A percentile compares a stretch with the other conserved stretches of the same genome.
phyloP scores from a whole-genome alignment of 805 yeast genomes.

The Cyberlindnera mycetangii region DNA sequence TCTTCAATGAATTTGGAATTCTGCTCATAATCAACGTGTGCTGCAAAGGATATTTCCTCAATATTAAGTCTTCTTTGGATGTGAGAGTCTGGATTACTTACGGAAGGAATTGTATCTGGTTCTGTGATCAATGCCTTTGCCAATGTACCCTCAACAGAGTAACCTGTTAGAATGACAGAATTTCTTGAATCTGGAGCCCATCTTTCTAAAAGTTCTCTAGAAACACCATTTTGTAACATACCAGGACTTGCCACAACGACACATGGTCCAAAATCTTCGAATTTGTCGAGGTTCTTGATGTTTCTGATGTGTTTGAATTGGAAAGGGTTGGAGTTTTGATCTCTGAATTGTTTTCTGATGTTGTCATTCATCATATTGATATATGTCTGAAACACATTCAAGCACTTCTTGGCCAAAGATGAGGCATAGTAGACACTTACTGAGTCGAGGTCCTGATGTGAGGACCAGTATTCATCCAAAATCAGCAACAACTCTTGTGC shows the following conservation, averaged over 20 bases:
- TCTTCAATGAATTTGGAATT: slow-evolving; percentile 87
- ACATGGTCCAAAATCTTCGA: slow-evolving; percentile 93
- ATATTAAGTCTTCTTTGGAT: slow-evolving; percentile 85
- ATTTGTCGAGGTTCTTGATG: slow-evolving; percentile 72
- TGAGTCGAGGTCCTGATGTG: slow-evolving; percentile 75
- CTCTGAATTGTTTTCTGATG: slow-evolving; percentile 71
- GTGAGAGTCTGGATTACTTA: slow-evolving; percentile 72
- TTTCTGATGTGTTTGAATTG: slow-evolving; percentile 82
- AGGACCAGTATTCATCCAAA: slow-evolving; percentile 92
- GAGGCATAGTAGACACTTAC: slow-evolving; percentile 90
- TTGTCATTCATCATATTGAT: slow-evolving; percentile 96
- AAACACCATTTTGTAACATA: slow-evolving; percentile 95
- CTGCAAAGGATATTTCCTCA: slow-evolving; percentile 98
- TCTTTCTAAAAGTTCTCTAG: slow-evolving; percentile 84
- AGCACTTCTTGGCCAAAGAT: slow-evolving; percentile 88
- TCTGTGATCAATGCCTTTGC: slow-evolving; percentile 87
- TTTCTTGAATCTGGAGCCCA: slow-evolving; percentile 98
- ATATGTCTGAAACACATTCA: slow-evolving; percentile 96
- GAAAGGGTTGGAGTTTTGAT: slow-evolving; percentile 84
- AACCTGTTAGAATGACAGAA: slow-evolving; percentile 87
- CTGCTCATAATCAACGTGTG: slow-evolving; percentile 96
- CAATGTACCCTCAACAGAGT: slow-evolving; percentile 97
- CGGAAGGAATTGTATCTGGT: slow-evolving; percentile 86
- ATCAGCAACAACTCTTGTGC: slow-evolving; percentile 92
- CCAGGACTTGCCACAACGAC: slow-evolving; percentile 98